Conservation (phyloP, 495 filamentous ascomycete species). For the Penicillium coprophilum region DNA sequence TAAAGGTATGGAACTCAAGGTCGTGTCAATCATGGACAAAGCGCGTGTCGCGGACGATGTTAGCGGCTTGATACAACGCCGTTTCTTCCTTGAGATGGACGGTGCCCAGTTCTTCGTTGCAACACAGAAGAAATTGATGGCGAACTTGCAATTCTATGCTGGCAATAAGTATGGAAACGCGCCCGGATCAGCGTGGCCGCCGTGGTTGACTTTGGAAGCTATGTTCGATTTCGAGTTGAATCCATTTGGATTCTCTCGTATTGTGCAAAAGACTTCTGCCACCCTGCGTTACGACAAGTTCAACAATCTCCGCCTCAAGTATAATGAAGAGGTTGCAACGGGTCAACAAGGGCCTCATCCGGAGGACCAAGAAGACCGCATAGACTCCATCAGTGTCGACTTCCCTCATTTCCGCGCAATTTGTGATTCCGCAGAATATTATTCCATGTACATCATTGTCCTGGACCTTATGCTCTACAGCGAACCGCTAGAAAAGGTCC, state of each 20-base stretch:
- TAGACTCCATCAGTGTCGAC: conserved; percentile 95
- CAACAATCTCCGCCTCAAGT: conserved; percentile 95
- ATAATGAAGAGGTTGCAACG: conserved; percentile 87
- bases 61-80: conserved; percentile 89
- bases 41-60: conserved; percentile 88
- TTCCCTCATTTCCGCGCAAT: conserved; percentile 90
- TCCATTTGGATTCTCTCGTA: conserved; percentile 92
- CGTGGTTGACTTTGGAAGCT: conserved; percentile 95
- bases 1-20: conserved; percentile 95
- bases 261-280: conserved; percentile 92
- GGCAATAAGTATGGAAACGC: conserved; percentile 89
- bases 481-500: conserved; percentile 92
- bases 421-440: conserved; percentile 95
- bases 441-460: conserved; percentile 95
- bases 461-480: conserved; percentile 91
- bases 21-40: conserved; percentile 97
- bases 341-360: conserved; percentile 44
- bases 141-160: conserved; percentile 87
- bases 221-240: conserved; percentile 94
- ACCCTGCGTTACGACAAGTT: conserved; percentile 95
- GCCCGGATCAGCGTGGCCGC: conserved; percentile 84
- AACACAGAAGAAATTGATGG: conserved; percentile 80
- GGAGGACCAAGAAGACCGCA: conserved; percentile 64
- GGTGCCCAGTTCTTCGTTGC: conserved; percentile 98
- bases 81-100: conserved; percentile 91